These are phyloP conservation scores for Trypanosoma lewisi DNA, from an alignment of 208 protist genomes.

Conservation along the genomic window DNA sequence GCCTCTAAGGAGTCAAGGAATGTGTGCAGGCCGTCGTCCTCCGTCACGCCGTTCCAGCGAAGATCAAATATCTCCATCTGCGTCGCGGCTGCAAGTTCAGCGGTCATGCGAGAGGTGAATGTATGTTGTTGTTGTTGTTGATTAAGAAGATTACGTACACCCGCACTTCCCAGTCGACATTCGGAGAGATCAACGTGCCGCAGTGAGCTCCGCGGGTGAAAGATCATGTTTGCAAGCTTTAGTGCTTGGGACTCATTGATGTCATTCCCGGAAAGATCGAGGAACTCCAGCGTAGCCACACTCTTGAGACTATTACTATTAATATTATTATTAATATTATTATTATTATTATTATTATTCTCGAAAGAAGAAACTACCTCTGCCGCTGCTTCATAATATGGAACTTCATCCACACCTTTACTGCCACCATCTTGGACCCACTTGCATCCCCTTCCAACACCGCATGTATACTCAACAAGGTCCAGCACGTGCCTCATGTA, in stretches of 20 bases:
- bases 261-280: constrained; percentile 31
- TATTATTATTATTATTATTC: neutral
- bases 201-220: constrained; percentile 25
- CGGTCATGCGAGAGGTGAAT: neutral
- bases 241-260: constrained; percentile 20
- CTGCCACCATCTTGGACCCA: neutral
- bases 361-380: no score
- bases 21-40: constrained; percentile 9
- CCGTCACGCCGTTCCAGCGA: constrained; percentile 39
- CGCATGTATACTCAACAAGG: constrained; percentile 36
- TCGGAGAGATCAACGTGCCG: constrained; percentile 27
- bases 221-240: constrained; percentile 26
- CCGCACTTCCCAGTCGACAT: constrained; percentile 30
- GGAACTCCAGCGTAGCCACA: constrained; percentile 18
- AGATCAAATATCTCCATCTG: constrained; percentile 26
- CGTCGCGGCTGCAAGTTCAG: neutral
- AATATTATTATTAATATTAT: neutral
- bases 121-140: neutral
- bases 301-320: neutral
- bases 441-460: constrained; percentile 15
- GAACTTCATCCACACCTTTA: no score
- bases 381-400: no score
- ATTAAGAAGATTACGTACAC: constrained; percentile 17
- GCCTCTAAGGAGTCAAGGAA: constrained; percentile 14
- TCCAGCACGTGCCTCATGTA: constrained; percentile 32